phyloP scores from a whole-genome alignment of 495 filamentous ascomycete genomes.

The Thozetella sp. region DNA sequence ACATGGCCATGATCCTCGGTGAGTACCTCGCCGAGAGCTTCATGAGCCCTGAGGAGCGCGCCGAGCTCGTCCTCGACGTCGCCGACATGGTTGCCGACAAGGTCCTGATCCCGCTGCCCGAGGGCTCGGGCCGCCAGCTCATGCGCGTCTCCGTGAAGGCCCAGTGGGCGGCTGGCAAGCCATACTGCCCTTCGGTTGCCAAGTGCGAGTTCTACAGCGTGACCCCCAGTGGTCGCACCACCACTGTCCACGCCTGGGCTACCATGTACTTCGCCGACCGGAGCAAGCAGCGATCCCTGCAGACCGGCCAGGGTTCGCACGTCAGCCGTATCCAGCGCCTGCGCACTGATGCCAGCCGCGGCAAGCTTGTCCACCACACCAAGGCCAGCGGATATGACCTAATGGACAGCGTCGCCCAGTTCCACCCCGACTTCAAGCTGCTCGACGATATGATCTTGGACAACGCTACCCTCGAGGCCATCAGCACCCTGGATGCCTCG shows the following conservation, averaged over 20 bases:
- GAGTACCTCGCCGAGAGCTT: conserved; percentile 53
- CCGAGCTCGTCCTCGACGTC: conserved; percentile 37
- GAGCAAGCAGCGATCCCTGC: not conserved
- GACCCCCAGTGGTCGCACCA: not conserved
- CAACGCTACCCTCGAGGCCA: conserved; percentile 57
- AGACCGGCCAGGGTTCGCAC: not conserved
- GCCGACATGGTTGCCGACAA: conserved; percentile 52
- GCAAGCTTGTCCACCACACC: not conserved
- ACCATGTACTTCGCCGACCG: not conserved
- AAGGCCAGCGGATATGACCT: not conserved
- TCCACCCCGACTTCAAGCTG: conserved; percentile 54
- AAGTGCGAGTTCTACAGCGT: conserved; percentile 18
- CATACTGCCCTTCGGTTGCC: no score
- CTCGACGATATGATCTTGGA: conserved; percentile 63
- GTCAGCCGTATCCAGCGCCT: not conserved
- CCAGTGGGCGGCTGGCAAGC: conserved; percentile 35
- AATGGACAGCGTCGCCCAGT: conserved; percentile 56
- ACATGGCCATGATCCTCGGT: conserved; percentile 60
- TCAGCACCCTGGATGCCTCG: conserved; percentile 51
- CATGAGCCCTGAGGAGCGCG: conserved; percentile 27
- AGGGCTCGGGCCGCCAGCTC: not conserved
- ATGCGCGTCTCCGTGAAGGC: conserved; percentile 14
- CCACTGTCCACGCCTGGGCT: not conserved
- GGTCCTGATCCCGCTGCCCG: conserved; percentile 48
- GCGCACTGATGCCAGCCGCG: no score